Percentiles rank a stretch among this genome's conserved stretches.
Conservation (phyloP, 306 rosid species). For the Rubus parviflorus region DNA sequence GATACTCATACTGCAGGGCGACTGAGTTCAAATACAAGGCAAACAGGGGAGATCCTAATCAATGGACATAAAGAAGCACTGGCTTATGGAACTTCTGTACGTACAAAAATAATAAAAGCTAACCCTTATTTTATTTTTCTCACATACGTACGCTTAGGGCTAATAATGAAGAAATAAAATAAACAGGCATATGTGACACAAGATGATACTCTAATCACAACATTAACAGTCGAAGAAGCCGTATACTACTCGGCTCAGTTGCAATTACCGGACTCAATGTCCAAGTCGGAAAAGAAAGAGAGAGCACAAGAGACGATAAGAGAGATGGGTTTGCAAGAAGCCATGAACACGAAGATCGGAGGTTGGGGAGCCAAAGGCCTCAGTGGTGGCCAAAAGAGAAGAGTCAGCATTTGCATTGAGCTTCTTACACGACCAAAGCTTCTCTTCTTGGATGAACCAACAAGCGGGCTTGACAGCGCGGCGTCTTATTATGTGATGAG, state of each 20-base stretch:
- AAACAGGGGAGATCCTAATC: conserved; percentile 40
- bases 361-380: conserved; percentile 57
- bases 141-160: too few species aligned
- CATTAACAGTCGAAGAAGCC: conserved; percentile 53
- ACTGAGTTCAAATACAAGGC: conserved; percentile 33
- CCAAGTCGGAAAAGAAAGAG: conserved; percentile 53
- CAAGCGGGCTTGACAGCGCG: conserved; percentile 79
- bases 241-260: conserved; percentile 65
- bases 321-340: conserved; percentile 72
- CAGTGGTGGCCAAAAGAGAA: conserved; percentile 71
- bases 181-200: conserved; percentile 49
- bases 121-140: neutral
- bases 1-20: conserved; percentile 40
- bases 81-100: conserved; percentile 50
- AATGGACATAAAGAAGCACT: conserved; percentile 38
- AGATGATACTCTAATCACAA: conserved; percentile 44
- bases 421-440: conserved; percentile 55
- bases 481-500: conserved; percentile 73
- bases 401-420: conserved; percentile 75
- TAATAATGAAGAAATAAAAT: neutral
- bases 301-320: conserved; percentile 56
- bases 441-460: conserved; percentile 75
- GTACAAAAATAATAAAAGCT: neutral
- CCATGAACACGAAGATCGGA: conserved; percentile 61
- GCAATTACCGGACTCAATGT: conserved; percentile 61